These are phyloP conservation scores for Coemansia sp. DNA, from an alignment of 192 early-diverging fungal genomes.

Conservation along the genomic window DNA sequence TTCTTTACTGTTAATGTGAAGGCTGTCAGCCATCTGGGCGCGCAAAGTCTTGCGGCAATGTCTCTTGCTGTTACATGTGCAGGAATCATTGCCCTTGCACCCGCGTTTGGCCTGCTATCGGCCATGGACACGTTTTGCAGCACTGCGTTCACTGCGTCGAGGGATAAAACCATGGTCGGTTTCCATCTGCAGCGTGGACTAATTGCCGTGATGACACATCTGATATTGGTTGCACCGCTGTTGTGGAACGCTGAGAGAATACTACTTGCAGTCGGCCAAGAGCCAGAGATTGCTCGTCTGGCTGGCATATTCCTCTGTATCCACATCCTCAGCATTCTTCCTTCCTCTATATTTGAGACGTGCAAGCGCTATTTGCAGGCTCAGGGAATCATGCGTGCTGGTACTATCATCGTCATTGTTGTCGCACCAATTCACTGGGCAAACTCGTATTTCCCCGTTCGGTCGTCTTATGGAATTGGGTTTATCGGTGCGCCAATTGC, in stretches of 20 bases:
- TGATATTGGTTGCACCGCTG: constrained; percentile 58
- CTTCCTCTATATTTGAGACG: constrained; percentile 69
- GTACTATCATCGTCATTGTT: constrained; percentile 61
- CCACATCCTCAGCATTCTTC: constrained; percentile 63
- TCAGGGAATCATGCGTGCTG: constrained; percentile 76
- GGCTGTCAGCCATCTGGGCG: constrained; percentile 52
- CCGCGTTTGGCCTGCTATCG: too few species aligned
- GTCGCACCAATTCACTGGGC: constrained; percentile 63
- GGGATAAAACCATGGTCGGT: too few species aligned
- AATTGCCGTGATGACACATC: background rate
- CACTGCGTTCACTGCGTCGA: too few species aligned
- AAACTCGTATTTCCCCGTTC: constrained; percentile 70
- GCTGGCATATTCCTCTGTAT: constrained; percentile 56
- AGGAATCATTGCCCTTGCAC: too few species aligned
- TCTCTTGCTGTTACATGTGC: constrained; percentile 62
- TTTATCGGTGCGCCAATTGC: constrained; percentile 76
- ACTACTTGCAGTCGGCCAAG: constrained; percentile 61
- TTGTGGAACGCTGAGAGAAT: constrained; percentile 69
- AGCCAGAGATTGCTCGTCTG: constrained; percentile 42
- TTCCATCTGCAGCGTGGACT: too few species aligned
- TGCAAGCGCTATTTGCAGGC: constrained; percentile 73
- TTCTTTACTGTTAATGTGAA: constrained; percentile 56
- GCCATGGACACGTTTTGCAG: too few species aligned
- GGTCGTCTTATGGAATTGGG: constrained; percentile 64
- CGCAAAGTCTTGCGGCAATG: constrained; percentile 53